Evolutionary conservation across 1,284 basidiomycete species (phyloP).

Genomic region (Ceratobasidium theobromae): DNA sequence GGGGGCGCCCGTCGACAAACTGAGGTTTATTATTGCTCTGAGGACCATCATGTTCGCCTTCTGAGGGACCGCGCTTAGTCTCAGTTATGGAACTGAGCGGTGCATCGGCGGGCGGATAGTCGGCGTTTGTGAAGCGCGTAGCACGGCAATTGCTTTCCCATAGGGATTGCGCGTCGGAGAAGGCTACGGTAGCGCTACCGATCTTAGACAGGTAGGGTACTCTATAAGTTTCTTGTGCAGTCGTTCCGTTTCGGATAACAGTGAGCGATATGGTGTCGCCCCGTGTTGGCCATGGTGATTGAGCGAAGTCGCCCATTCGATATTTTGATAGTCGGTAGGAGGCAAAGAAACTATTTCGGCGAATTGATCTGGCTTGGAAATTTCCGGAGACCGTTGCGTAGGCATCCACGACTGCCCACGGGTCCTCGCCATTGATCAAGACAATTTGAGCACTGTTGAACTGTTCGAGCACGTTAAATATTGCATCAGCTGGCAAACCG

Average conservation of each 20-base stretch:
- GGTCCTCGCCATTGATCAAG: conserved; percentile 55
- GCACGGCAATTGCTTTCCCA: conserved; percentile 57
- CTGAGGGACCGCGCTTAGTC: background rate
- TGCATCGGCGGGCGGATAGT: conserved; percentile 42
- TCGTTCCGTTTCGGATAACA: conserved; percentile 50
- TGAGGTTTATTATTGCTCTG: conserved; percentile 50
- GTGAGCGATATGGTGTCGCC: conserved; percentile 52
- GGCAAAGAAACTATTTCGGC: conserved; percentile 52
- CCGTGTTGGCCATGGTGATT: conserved; percentile 55
- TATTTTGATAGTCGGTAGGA: conserved; percentile 56
- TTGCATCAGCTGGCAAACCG: background rate
- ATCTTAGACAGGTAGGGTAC: conserved; percentile 61
- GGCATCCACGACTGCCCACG: conserved; percentile 55
- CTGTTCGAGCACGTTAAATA: conserved; percentile 37
- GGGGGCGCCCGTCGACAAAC: conserved; percentile 42
- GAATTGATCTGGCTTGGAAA: conserved; percentile 52
- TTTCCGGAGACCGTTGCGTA: conserved; percentile 52
- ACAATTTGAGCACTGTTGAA: conserved; percentile 58
- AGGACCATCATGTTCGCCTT: conserved; percentile 44
- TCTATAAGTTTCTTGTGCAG: conserved; percentile 48
- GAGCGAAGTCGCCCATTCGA: conserved; percentile 62
- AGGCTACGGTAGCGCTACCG: conserved; percentile 48
- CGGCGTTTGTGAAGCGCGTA: conserved; percentile 54
- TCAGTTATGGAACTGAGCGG: conserved; percentile 32
- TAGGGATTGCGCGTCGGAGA: conserved; percentile 55